phyloP scores from a whole-genome alignment of 1,284 basidiomycete species.

The Gomphus bonarii region DNA sequence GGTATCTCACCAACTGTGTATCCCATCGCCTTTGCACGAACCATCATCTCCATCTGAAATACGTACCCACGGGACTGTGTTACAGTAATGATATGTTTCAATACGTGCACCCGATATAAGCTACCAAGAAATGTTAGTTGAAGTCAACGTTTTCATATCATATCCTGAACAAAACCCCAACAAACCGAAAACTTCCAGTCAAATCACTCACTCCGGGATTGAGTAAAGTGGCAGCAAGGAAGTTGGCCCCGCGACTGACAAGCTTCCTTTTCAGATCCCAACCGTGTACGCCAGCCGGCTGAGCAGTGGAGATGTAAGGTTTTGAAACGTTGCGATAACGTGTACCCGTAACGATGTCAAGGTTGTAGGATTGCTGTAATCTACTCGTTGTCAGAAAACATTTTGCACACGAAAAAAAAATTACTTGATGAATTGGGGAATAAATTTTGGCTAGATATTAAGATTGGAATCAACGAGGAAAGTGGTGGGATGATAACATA shows the following conservation, averaged over 20 bases:
- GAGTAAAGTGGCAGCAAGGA: constrained; percentile 73
- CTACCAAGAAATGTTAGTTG: constrained; percentile 26
- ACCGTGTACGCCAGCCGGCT: constrained; percentile 76
- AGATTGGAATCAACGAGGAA: not conserved
- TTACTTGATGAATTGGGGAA: constrained; percentile 74
- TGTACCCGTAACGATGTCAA: constrained; percentile 89
- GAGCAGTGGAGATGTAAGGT: constrained; percentile 38
- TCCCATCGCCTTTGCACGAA: constrained; percentile 71
- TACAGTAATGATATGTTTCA: constrained; percentile 73
- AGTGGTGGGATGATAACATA: constrained; percentile 28
- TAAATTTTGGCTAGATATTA: constrained; percentile 68
- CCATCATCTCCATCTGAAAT: constrained; percentile 98
- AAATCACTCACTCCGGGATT: constrained; percentile 79
- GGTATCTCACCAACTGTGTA: constrained; percentile 85
- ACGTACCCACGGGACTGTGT: constrained; percentile 86
- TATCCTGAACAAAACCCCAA: constrained; percentile 3
- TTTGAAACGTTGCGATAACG: constrained; percentile 60
- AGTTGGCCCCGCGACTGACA: constrained; percentile 80
- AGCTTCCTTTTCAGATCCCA: constrained; percentile 86
- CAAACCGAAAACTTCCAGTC: constrained; percentile 79
- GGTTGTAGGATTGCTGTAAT: constrained; percentile 67
- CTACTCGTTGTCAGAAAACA: constrained; percentile 26
- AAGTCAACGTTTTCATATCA: not conserved
- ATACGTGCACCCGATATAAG: constrained; percentile 67
- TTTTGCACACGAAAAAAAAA: constrained; percentile 1